Conservation (phyloP, 2,329 filamentous ascomycete genomes). For the Fusarium pilosicola region DNA sequence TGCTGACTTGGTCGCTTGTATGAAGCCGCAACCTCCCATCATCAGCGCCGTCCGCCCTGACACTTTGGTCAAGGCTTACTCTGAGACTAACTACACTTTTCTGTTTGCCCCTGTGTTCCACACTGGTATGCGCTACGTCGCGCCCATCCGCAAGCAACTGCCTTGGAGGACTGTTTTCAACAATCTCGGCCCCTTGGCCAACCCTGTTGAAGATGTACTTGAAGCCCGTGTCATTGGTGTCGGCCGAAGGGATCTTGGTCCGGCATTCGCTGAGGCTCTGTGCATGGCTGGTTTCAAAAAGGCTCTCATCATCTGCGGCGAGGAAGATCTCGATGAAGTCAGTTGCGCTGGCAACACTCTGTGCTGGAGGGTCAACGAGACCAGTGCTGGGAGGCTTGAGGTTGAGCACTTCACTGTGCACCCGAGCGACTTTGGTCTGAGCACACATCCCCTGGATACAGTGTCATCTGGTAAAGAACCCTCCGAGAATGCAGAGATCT, state of each 20-base stretch:
- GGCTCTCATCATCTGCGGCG: conserved; percentile 90
- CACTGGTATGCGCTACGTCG: conserved; percentile 90
- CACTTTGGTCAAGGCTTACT: conserved; percentile 79
- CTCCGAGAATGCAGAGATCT: conserved; percentile 84
- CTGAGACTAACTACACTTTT: conserved; percentile 89
- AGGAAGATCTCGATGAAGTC: conserved; percentile 95
- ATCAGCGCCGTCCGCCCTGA: conserved; percentile 78
- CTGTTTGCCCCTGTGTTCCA: conserved; percentile 97
- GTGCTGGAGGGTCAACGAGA: conserved; percentile 82
- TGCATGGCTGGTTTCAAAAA: conserved; percentile 80
- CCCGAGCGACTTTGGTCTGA: conserved; percentile 88
- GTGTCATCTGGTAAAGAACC: conserved; percentile 90
- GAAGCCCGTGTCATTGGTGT: conserved; percentile 96
- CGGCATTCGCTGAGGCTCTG: conserved; percentile 88
- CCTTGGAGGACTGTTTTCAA: conserved; percentile 99
- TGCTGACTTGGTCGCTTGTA: conserved; percentile 86
- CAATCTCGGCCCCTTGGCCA: conserved; percentile 89
- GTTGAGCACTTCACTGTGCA: conserved; percentile 82
- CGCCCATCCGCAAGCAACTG: conserved; percentile 84
- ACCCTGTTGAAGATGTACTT: conserved; percentile 84
- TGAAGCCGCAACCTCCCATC: conserved; percentile 76
- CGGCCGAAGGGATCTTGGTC: conserved; percentile 85
- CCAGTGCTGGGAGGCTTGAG: conserved; percentile 55
- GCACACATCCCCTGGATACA: conserved; percentile 75
- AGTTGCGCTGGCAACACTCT: conserved; percentile 88